Evolutionary conservation across 2,329 filamentous ascomycete genomes (phyloP).

Genomic region (Ascochyta pisi): DNA sequence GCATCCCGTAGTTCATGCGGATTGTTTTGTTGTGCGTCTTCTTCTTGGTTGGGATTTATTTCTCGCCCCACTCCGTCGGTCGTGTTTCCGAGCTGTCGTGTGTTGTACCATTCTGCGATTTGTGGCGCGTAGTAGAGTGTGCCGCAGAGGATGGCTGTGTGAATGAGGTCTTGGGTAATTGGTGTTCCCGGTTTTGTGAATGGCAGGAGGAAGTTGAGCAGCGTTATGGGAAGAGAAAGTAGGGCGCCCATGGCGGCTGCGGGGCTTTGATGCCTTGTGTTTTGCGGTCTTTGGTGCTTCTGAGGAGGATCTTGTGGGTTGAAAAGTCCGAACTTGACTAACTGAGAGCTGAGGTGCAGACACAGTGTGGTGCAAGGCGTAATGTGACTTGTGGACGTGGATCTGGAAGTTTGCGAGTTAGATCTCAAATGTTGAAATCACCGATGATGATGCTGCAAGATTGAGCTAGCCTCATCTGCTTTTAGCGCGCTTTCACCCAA

Average conservation of each 20-base stretch:
- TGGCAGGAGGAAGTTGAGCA: constrained; percentile 55
- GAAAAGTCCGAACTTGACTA: background rate
- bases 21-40: background rate
- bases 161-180: constrained; percentile 55
- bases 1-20: background rate
- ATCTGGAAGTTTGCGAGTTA: background rate
- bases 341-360: background rate
- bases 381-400: background rate
- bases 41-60: background rate
- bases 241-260: constrained; percentile 38
- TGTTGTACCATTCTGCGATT: constrained; percentile 51
- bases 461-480: constrained; percentile 1
- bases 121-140: constrained; percentile 57
- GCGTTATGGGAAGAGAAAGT: constrained; percentile 32
- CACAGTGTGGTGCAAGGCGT: background rate
- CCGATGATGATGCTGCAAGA: constrained; percentile 13
- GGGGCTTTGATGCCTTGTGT: constrained; percentile 1
- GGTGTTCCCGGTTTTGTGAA: constrained; percentile 58
- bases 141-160: constrained; percentile 53
- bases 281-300: background rate
- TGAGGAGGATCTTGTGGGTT: background rate
- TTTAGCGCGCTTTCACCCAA: background rate
- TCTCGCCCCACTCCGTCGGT: constrained; percentile 1
- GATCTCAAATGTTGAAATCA: constrained; percentile 3
- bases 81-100: constrained; percentile 21